Evolutionary conservation across 352 stramenopile genomes (phyloP), one percentile per base, ranked within the genome.

Genomic region (Pythium volutum): DNA sequence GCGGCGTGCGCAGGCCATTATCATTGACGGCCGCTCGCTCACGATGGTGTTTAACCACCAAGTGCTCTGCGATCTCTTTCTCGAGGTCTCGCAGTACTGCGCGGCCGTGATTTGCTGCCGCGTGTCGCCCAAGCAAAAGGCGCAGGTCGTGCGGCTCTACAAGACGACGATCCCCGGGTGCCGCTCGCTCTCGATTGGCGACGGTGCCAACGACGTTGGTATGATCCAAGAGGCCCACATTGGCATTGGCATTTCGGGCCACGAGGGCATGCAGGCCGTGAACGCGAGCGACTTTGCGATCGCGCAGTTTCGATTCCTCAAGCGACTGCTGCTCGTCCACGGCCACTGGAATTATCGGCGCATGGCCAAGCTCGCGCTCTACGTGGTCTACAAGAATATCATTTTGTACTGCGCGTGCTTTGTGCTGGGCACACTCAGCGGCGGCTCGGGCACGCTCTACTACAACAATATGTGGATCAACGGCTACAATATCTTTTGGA

Each of bases 401-500:
- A 90, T 96, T 39, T 71, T 93, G 26, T 96, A 92, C 70, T 80
- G 79, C 27, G 76, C 79, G 20, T 75, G 76, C 29, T 95, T 93
- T 48, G 82, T 98, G 31, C 86, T 99, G 33, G 91, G 94, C 39
- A 86, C 91, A 16, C 67, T 86, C 15, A 87, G 80, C 31, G 83
- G 79, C 0, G 86, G 82, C 11, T 92, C 79, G 0, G 86, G 86
- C 10, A 95, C 84, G 45, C 71, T 95, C 16, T 95, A 85, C 70
- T 91, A 75, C 70, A 95, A 92, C 71, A 93, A 95, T 65, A 91
- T 93, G 77, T 95, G 86, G 86, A 85, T 95, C 61, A 95, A 95
- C 71, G 79, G 96, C 43, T 98, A 98, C 73, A 99, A 98, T 72
- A 95, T 99, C 67, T 95, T 98, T 43, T 97, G 88, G 71, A 98